Conservation (phyloP, 2,329 filamentous ascomycete species). For the Colletotrichum gigasporum region DNA sequence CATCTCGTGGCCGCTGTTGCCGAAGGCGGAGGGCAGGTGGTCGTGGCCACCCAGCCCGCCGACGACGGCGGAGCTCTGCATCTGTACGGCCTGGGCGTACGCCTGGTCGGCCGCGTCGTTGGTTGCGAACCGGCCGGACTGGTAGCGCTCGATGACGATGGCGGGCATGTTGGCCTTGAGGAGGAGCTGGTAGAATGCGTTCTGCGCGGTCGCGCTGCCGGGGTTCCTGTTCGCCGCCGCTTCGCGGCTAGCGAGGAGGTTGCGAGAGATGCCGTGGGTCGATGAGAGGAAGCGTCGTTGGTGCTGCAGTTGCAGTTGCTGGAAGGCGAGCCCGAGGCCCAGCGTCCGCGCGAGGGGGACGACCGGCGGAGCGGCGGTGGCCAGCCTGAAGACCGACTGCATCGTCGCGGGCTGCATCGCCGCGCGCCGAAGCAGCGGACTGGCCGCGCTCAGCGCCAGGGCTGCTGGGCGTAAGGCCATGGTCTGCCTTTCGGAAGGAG, state of each 20-base stretch:
- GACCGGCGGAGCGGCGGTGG: conserved; percentile 2
- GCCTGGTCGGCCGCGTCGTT: conserved; percentile 81
- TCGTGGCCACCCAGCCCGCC: conserved; percentile 22
- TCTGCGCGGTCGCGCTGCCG: conserved; percentile 85
- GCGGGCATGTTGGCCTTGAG: conserved; percentile 93
- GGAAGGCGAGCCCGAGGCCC: conserved; percentile 34
- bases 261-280: conserved; percentile 62
- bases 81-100: conserved; percentile 77
- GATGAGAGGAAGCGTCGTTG: conserved; percentile 53
- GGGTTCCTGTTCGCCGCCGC: conserved; percentile 94
- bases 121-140: conserved; percentile 84
- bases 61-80: conserved; percentile 40
- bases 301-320: conserved; percentile 37
- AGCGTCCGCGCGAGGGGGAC: conserved; percentile 12
- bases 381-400: conserved; percentile 29
- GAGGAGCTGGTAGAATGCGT: conserved; percentile 92
- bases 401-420: conserved; percentile 28
- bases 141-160: conserved; percentile 90
- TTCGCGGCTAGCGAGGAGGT: conserved; percentile 84
- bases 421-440: conserved; percentile 24
- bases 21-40: conserved; percentile 24
- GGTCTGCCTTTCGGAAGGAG: conserved; percentile 12
- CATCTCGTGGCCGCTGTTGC: conserved; percentile 39
- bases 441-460: conserved; percentile 29
- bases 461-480: conserved; percentile 32